Base-by-base conservation (phyloP, 2,329 filamentous ascomycete genomes). In the Zarea fungicola region DNA sequence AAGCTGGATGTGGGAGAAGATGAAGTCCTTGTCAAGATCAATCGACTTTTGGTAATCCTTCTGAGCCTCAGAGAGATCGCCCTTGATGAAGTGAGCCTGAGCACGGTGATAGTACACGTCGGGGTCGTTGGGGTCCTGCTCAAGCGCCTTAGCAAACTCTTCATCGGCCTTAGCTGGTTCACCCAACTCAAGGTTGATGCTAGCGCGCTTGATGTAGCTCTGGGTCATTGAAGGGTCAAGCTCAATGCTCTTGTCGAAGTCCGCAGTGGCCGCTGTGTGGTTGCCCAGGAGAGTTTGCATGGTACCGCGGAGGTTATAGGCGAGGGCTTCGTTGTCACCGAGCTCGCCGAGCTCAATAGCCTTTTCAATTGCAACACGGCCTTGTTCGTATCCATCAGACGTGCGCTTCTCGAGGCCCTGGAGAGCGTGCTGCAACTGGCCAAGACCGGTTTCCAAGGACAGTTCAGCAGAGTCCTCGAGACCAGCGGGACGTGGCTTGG, bases 41-140 rank as follows among this genome's bases (percentile, higher is more conserved):
- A 99, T 99, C 3, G 93, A 97, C 74, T 95, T 96, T 69, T 99
- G 93, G 74, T 99, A 99, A 73, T 99, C 93, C 74, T 95, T 96
- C 52, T 93, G 91, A 5, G 93, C 93, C 58, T 95, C 89, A 49
- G 85, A 83, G 59, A 95, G 95, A 65, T 97, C 92, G 49, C 85
- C 84, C 60, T 96, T 89, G 70, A 99, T 97, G 73, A 99, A 99
- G 74, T 96, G 91, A 19, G 97, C 83, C 71, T 99, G 93, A 13
- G 93, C 93, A 54, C 93, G 91, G 77, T 99, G 93, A 76, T 99
- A 99, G 79, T 91, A 99, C 66, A 99, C 95, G 63, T 99, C 93
- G 6, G 93, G 92, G 62, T 99, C 93, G 48, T 87, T 79, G 58
- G 83, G 78, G 72, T 96, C 91, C 67, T 96, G 87, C 58, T 81